Evolutionary conservation across 2,329 filamentous ascomycete genomes (phyloP).

Genomic region (Dryadomyces sulphureus): DNA sequence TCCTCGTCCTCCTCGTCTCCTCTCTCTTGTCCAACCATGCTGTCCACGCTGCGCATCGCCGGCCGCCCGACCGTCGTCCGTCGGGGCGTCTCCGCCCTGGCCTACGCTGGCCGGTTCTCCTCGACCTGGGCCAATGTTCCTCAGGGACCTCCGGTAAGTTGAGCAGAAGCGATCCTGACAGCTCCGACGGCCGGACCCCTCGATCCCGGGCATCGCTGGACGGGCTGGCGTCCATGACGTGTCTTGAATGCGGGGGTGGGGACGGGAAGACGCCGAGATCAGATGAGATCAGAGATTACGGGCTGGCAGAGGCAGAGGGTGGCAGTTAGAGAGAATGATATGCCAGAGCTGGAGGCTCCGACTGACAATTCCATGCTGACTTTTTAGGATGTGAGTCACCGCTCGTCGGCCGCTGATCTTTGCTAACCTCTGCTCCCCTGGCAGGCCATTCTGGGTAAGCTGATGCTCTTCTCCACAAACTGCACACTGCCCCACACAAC

Average conservation of each 20-base stretch:
- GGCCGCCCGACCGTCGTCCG: constrained; percentile 32
- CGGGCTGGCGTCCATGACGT: too few relatives aligned
- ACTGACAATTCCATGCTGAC: not conserved
- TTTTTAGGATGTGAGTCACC: not conserved
- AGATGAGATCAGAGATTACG: not conserved
- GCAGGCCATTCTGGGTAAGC: constrained; percentile 61
- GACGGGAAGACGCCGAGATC: not conserved
- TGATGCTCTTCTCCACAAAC: constrained; percentile 12
- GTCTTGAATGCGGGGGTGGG: not conserved
- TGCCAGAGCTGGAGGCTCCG: too few relatives aligned
- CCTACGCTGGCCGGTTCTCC: constrained; percentile 36
- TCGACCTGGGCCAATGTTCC: constrained; percentile 86
- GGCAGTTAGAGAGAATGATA: not conserved
- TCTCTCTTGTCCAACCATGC: constrained; percentile 27
- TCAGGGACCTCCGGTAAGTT: constrained; percentile 82
- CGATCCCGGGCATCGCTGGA: not conserved
- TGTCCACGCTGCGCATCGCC: constrained; percentile 39
- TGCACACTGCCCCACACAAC: not conserved
- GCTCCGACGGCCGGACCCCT: not conserved
- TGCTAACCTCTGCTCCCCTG: constrained; percentile 7
- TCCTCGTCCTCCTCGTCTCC: not conserved
- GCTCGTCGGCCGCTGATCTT: not conserved
- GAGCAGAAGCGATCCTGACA: not conserved
- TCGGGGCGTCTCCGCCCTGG: constrained; percentile 22
- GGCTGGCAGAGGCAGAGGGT: not conserved